These are phyloP conservation scores for Populus hybrid DNA, from an alignment of 441 rosid genomes.

Conservation along the genomic window DNA sequence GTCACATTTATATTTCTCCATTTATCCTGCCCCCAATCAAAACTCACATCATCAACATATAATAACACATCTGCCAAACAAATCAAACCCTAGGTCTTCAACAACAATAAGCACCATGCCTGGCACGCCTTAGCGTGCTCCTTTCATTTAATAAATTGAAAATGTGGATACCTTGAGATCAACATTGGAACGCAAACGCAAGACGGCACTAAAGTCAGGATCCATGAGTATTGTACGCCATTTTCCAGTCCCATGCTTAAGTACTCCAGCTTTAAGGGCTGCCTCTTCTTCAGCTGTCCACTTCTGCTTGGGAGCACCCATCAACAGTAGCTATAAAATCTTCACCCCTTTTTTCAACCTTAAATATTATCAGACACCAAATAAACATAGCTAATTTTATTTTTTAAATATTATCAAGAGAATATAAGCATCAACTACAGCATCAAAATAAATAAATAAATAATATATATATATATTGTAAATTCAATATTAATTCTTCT, in stretches of 20 bases:
- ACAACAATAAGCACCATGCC: no score
- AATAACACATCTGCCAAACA: background rate
- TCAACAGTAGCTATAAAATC: slow-evolving; percentile 25
- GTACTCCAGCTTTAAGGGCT: slow-evolving; percentile 84
- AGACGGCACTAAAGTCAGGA: slow-evolving; percentile 72
- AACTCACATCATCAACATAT: background rate
- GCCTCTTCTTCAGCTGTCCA: slow-evolving; percentile 98
- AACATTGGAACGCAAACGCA: slow-evolving; percentile 86
- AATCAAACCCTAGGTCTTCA: no score
- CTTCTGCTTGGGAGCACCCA: slow-evolving; percentile 99
- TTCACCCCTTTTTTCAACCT: background rate
- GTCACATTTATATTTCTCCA: slow-evolving; percentile 99
- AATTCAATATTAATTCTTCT: no score
- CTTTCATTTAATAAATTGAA: background rate
- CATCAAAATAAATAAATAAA: no score
- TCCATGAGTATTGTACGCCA: slow-evolving; percentile 98
- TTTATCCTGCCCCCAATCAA: slow-evolving; percentile 57
- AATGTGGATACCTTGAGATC: slow-evolving; percentile 73
- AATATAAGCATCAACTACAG: no score
- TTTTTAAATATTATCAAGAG: no score
- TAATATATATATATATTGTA: no score
- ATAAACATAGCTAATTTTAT: no score
- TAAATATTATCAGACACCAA: background rate
- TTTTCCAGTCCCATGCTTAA: slow-evolving; percentile 92
- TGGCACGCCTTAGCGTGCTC: background rate